Conservation (phyloP, 2,329 filamentous ascomycete species). For the Diaporthe humulicola region DNA sequence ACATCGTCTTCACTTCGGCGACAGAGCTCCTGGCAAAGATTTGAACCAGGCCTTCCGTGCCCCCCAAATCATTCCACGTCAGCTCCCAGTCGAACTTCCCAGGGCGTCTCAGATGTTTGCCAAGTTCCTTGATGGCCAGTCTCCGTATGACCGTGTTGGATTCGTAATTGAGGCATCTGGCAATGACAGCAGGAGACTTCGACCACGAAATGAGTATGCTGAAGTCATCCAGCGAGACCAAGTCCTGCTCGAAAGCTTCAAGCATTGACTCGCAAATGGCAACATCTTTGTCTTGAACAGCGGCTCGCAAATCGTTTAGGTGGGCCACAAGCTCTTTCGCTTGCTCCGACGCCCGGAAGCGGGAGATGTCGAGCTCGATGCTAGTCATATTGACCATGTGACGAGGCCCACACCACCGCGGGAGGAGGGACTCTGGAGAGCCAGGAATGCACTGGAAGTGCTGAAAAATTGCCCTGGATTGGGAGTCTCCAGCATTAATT, state of each 20-base stretch:
- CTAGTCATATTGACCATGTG: background rate
- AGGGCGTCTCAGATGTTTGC: conserved; percentile 13
- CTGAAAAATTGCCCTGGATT: too few species aligned
- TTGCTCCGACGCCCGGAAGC: background rate
- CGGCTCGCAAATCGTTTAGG: conserved; percentile 11
- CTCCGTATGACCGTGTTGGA: background rate
- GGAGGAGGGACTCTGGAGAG: too few species aligned
- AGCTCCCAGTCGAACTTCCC: conserved; percentile 15
- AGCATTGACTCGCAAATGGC: conserved; percentile 23
- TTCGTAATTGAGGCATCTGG: conserved; percentile 8
- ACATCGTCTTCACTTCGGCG: conserved; percentile 11
- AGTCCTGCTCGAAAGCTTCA: background rate
- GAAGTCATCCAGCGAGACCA: background rate
- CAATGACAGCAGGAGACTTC: conserved; percentile 4
- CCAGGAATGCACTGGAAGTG: background rate
- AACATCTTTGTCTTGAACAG: background rate
- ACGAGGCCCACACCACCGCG: background rate
- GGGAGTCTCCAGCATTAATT: fast-evolving
- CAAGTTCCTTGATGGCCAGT: background rate
- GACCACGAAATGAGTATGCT: conserved; percentile 32
- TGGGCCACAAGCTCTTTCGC: background rate
- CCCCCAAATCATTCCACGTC: background rate
- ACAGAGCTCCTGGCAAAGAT: conserved; percentile 26
- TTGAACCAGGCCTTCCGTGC: conserved; percentile 1
- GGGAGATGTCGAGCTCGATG: conserved; percentile 1